Percentiles rank a stretch among this genome's conserved stretches.
phyloP scores from a whole-genome alignment of 2,329 filamentous ascomycete species.

The Diaporthe humulicola region DNA sequence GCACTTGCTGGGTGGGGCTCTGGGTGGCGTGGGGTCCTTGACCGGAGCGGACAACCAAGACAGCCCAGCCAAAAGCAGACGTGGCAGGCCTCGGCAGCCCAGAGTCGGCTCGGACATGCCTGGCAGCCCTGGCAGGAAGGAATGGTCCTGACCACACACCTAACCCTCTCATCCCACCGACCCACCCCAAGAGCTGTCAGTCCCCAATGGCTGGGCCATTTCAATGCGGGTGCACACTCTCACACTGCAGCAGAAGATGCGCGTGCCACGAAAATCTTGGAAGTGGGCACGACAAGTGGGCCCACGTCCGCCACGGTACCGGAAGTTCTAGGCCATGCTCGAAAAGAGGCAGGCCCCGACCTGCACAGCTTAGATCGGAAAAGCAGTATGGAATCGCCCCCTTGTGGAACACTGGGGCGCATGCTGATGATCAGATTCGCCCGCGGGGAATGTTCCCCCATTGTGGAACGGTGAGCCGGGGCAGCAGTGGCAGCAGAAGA shows the following conservation, averaged over 20 bases:
- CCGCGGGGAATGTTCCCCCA: background rate
- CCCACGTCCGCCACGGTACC: background rate
- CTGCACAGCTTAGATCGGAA: background rate
- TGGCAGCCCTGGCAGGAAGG: too few relatives aligned
- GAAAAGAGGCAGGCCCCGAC: background rate
- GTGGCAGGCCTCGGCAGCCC: background rate
- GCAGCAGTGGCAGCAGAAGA: too few relatives aligned
- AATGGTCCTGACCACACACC: too few relatives aligned
- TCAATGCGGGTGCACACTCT: background rate
- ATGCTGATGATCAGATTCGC: background rate
- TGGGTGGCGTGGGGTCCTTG: too few relatives aligned
- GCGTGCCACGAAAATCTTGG: conserved; percentile 29
- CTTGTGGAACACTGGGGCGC: background rate
- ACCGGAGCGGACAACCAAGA: too few relatives aligned
- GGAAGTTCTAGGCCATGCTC: conserved; percentile 5
- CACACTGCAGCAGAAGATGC: background rate
- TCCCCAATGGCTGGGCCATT: background rate
- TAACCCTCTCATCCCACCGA: background rate
- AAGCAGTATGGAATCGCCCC: conserved; percentile 1
- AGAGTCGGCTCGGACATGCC: background rate
- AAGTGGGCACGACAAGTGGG: too few relatives aligned
- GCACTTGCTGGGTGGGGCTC: too few relatives aligned
- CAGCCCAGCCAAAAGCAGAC: too few relatives aligned
- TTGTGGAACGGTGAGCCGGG: conserved; percentile 2
- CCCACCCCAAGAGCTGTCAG: background rate